A percentile compares a stretch with the other conserved stretches of the same genome.
Conservation (phyloP, 495 filamentous ascomycete genomes). For the Evernia prunastri region DNA sequence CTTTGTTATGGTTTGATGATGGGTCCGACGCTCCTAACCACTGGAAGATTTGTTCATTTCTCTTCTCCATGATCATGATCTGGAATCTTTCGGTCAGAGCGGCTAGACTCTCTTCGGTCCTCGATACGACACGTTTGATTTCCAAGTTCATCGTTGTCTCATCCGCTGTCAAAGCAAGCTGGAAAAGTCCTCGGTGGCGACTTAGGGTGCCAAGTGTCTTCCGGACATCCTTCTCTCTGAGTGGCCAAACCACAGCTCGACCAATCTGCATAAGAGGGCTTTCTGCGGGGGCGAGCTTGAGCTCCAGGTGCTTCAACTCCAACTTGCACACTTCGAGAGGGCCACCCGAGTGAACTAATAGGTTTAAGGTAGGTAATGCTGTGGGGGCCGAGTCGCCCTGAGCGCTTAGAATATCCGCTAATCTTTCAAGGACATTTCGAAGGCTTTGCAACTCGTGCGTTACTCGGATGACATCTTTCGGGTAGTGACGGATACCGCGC, state of each 20-base stretch:
- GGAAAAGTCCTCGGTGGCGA: background rate
- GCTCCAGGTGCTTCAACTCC: background rate
- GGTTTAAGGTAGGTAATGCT: background rate
- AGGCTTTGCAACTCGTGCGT: background rate
- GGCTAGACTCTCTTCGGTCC: background rate
- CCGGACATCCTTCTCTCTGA: background rate
- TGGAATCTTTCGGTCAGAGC: background rate
- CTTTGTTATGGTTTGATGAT: background rate
- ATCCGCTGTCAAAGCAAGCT: conserved; percentile 1
- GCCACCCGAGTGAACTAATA: background rate
- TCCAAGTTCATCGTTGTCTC: background rate
- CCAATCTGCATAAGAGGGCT: background rate
- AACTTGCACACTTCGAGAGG: background rate
- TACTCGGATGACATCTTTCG: background rate
- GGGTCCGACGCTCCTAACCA: conserved; percentile 5
- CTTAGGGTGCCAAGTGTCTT: background rate
- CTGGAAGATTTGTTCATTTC: background rate
- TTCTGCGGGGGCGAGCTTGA: background rate
- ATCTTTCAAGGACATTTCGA: background rate
- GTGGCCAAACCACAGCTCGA: background rate
- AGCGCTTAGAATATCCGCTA: background rate
- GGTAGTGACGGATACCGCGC: background rate
- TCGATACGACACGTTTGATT: background rate
- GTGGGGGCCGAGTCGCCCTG: background rate
- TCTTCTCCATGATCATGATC: background rate